phyloP scores from a whole-genome alignment of 2,329 filamentous ascomycete genomes.

The Pseudonectria buxi region DNA sequence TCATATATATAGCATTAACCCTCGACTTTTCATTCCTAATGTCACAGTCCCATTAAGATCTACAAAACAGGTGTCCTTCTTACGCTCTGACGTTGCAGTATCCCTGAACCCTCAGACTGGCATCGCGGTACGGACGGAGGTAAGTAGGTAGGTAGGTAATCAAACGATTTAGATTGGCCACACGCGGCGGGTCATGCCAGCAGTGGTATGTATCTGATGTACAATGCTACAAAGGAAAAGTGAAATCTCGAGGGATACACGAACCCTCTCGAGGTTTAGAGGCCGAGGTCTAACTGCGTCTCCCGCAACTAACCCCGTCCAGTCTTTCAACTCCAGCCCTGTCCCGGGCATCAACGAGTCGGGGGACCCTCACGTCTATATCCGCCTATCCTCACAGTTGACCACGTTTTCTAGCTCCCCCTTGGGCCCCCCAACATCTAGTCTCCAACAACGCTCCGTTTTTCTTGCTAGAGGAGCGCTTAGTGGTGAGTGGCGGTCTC shows the following conservation, averaged over 20 bases:
- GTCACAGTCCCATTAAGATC: no score
- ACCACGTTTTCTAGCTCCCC: conserved; percentile 11
- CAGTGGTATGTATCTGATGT: conserved; percentile 22
- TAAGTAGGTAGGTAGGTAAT: conserved; percentile 2
- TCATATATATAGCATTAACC: no score
- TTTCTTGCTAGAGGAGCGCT: conserved; percentile 14
- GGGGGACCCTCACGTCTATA: conserved; percentile 15
- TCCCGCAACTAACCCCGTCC: conserved; percentile 15
- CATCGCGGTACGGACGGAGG: no score
- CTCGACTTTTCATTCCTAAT: no score
- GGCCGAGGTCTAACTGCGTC: conserved; percentile 11
- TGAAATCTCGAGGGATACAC: conserved; percentile 16
- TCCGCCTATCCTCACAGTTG: conserved; percentile 13
- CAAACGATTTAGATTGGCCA: conserved; percentile 13
- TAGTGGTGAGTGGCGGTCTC: conserved; percentile 57
- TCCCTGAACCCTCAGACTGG: no score
- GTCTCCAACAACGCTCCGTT: conserved; percentile 2
- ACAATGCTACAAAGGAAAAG: conserved; percentile 28
- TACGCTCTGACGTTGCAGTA: no score
- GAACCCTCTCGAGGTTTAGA: conserved; percentile 5
- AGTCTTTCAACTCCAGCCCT: conserved; percentile 18
- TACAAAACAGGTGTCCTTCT: no score
- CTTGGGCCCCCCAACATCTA: conserved; percentile 8
- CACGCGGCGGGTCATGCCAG: conserved; percentile 6
- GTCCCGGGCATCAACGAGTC: conserved; percentile 11